These are phyloP conservation scores for Diaporthe capsici DNA, from an alignment of 2,329 filamentous ascomycete genomes.

Conservation along the genomic window DNA sequence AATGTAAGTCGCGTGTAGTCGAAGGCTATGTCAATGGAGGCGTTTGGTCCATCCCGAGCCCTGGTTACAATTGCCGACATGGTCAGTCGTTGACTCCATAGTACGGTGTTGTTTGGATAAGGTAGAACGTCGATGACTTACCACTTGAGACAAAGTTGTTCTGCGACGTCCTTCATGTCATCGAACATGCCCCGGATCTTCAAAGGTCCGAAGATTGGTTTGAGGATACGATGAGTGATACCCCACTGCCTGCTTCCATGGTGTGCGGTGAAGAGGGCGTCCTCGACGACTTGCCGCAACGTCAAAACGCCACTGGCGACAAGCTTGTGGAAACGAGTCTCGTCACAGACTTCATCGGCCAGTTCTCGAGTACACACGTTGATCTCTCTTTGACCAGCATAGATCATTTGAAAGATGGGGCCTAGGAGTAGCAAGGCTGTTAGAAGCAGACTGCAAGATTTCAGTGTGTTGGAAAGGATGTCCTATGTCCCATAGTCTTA, in stretches of 20 bases:
- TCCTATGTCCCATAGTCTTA: not conserved
- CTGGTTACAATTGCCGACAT: not conserved
- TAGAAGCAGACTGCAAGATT: not conserved
- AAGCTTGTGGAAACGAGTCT: constrained; percentile 42
- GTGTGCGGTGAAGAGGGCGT: not conserved
- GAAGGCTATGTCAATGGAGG: not conserved
- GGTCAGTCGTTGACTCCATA: not conserved
- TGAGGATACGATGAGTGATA: constrained; percentile 42
- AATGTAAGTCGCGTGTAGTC: constrained; percentile 39
- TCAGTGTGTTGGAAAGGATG: not conserved
- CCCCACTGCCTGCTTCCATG: constrained; percentile 39
- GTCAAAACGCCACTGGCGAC: not conserved
- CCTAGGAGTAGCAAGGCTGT: not conserved
- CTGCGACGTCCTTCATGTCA: constrained; percentile 42
- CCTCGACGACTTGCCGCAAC: not conserved
- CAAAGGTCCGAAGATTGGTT: constrained; percentile 43
- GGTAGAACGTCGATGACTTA: not conserved
- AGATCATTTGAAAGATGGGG: not conserved
- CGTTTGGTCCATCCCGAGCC: not conserved
- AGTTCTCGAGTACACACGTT: constrained; percentile 44
- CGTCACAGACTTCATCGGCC: constrained; percentile 51
- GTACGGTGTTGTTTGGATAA: not conserved
- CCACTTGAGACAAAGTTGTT: constrained; percentile 43
- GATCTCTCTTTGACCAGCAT: not conserved
- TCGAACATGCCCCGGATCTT: constrained; percentile 21